A percentile compares a stretch with the other conserved stretches of the same genome.
phyloP scores from a whole-genome alignment of 2,329 filamentous ascomycete species.

The Paracoccidioides brasiliensis region DNA sequence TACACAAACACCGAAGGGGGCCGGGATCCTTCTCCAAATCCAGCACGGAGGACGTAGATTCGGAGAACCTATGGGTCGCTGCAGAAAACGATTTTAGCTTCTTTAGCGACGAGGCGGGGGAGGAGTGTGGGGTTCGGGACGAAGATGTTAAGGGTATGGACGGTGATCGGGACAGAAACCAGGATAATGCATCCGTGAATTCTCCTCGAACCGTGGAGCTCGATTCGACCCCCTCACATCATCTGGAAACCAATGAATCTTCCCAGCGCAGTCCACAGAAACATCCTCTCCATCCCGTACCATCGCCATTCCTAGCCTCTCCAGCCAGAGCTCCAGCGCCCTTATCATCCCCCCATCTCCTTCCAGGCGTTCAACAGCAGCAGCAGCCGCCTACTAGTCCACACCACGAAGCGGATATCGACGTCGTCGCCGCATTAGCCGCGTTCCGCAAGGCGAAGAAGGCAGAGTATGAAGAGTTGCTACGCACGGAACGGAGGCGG shows the following conservation, averaged over 20 bases:
- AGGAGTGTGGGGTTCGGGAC: slow-evolving; percentile 39
- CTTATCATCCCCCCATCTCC: neutral
- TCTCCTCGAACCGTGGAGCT: neutral
- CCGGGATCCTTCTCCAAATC: slow-evolving; percentile 34
- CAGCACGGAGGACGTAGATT: slow-evolving; percentile 46
- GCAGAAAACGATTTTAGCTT: slow-evolving; percentile 49
- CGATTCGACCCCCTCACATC: neutral
- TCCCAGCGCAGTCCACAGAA: neutral
- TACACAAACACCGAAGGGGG: slow-evolving; percentile 33
- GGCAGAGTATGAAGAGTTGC: slow-evolving; percentile 32
- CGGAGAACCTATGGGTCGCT: slow-evolving; percentile 46
- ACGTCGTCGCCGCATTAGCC: slow-evolving; percentile 42
- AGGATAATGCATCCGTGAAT: neutral
- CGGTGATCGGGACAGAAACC: neutral
- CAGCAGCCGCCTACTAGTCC: slow-evolving; percentile 7
- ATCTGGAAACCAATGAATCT: neutral
- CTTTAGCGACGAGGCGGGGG: slow-evolving; percentile 27
- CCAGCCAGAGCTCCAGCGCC: neutral
- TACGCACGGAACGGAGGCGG: slow-evolving; percentile 4
- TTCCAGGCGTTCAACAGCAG: slow-evolving; percentile 2
- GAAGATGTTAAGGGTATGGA: slow-evolving; percentile 20
- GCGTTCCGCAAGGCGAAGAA: slow-evolving; percentile 42
- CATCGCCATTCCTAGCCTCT: neutral
- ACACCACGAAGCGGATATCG: slow-evolving; percentile 21
- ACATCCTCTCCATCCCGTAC: neutral